These are phyloP conservation scores for Tuber aestivum DNA, from an alignment of 495 filamentous ascomycete genomes.

Conservation along the genomic window DNA sequence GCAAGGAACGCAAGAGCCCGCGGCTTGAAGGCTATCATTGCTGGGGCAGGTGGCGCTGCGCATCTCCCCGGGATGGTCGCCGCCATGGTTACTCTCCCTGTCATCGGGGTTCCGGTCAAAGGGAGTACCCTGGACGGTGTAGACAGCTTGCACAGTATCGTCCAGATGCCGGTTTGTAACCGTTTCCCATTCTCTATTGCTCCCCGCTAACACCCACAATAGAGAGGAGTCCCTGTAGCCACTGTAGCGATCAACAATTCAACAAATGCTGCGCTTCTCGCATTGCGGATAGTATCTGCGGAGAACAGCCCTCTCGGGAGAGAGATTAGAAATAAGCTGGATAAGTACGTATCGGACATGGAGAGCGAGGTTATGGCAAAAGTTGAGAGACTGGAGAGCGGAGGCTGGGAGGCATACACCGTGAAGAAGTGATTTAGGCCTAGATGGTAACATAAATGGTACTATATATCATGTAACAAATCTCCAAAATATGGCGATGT, in stretches of 20 bases:
- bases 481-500: not conserved
- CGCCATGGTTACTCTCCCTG: constrained; percentile 76
- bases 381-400: constrained; percentile 57
- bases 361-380: constrained; percentile 62
- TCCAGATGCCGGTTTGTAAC: constrained; percentile 76
- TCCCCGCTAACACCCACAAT: constrained; percentile 25
- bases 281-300: constrained; percentile 73
- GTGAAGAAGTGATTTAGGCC: constrained; percentile 49
- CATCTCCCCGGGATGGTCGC: constrained; percentile 91
- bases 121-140: constrained; percentile 79
- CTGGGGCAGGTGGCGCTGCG: constrained; percentile 86
- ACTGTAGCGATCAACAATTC: constrained; percentile 92
- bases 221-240: constrained; percentile 71
- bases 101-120: constrained; percentile 89
- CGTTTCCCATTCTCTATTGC: constrained; percentile 3
- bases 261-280: constrained; percentile 83
- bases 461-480: not conserved
- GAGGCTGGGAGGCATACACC: constrained; percentile 67
- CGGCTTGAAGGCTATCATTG: constrained; percentile 85
- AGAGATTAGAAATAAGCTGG: constrained; percentile 55
- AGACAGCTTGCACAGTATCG: constrained; percentile 82
- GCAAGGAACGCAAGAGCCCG: constrained; percentile 60
- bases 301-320: constrained; percentile 53
- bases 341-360: constrained; percentile 58
- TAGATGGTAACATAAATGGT: not conserved